phyloP scores from a whole-genome alignment of 2,329 filamentous ascomycete species.

The Pseudopithomyces maydicus region DNA sequence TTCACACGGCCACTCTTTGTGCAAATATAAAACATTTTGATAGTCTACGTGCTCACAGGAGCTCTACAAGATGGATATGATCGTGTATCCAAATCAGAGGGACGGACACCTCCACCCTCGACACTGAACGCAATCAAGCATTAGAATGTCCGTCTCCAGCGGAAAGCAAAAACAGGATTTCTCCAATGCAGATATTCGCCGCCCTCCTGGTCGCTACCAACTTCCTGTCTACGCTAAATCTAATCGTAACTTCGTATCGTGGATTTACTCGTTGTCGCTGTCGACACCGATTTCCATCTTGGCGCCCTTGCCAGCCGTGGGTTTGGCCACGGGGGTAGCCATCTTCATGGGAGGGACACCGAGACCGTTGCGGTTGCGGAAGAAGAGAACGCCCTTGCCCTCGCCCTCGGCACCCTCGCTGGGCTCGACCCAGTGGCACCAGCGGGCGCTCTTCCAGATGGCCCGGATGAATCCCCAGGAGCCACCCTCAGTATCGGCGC shows the following conservation, averaged over 20 bases:
- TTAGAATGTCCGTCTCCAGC: background rate
- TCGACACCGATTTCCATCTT: constrained; percentile 44
- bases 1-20: background rate
- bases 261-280: constrained; percentile 36
- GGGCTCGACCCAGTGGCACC: constrained; percentile 98
- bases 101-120: background rate
- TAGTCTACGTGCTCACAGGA: constrained; percentile 3
- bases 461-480: constrained; percentile 79
- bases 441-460: constrained; percentile 78
- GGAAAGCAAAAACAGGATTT: background rate
- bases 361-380: constrained; percentile 89
- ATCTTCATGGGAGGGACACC: constrained; percentile 64
- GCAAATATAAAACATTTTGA: background rate
- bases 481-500: constrained; percentile 77
- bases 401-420: constrained; percentile 79
- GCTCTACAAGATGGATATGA: constrained; percentile 1
- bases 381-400: constrained; percentile 87
- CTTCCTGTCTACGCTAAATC: background rate
- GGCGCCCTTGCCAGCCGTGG: constrained; percentile 34
- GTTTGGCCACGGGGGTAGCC: constrained; percentile 30
- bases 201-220: background rate
- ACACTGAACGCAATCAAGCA: background rate
- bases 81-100: background rate
- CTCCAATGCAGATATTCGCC: background rate
- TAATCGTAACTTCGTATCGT: constrained; percentile 4